Conservation (phyloP, 345 rosid genomes). For the Lagerstroemia speciosa region DNA sequence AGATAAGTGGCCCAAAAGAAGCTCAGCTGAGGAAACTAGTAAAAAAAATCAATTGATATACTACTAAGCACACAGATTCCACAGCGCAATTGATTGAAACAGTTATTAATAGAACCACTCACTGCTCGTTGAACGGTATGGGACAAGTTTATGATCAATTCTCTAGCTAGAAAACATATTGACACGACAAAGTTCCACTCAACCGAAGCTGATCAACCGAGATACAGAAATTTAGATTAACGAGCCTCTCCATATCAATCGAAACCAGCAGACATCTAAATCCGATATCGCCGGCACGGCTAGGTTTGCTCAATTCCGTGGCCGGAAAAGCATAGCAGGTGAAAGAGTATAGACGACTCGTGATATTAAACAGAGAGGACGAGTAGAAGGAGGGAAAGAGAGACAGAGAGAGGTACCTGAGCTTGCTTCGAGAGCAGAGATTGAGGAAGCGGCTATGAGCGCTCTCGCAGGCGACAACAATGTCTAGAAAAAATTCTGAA, state of each 20-base stretch:
- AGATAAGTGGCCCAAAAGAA: no score
- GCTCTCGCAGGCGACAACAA: not conserved
- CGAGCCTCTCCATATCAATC: not conserved
- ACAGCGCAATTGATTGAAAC: not conserved
- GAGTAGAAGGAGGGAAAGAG: no score
- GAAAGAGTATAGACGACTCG: not conserved
- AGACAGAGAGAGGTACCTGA: no score
- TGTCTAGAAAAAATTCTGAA: not conserved
- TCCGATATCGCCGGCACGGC: not conserved
- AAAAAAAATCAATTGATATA: not conserved
- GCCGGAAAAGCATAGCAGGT: not conserved
- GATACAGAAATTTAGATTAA: not conserved
- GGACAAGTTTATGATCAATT: not conserved
- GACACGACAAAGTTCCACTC: no score
- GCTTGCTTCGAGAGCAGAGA: not conserved
- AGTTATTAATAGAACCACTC: no score
- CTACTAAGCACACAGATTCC: not conserved
- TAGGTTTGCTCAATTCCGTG: not conserved
- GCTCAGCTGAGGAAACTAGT: no score
- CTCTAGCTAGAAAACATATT: no score
- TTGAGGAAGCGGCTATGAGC: not conserved
- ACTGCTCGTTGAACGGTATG: not conserved
- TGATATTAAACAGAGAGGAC: no score
- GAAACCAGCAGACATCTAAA: not conserved
- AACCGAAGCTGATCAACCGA: no score